phyloP scores from a whole-genome alignment of 2,329 filamentous ascomycete species.

The Aspergillus neoniger region DNA sequence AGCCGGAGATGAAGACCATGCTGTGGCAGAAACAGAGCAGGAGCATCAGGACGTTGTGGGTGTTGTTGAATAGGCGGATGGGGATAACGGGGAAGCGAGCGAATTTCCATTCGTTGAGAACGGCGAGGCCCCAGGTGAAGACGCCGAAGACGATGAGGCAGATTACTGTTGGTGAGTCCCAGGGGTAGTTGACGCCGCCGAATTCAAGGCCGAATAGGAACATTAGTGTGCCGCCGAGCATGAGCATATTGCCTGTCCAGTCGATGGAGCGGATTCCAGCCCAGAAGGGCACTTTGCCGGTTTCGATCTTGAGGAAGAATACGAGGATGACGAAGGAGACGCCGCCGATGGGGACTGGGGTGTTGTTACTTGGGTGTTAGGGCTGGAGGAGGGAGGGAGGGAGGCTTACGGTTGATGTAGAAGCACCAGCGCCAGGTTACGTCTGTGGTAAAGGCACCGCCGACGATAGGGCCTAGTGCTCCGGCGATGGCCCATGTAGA shows the following conservation, averaged over 20 bases:
- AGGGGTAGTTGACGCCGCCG: conserved; percentile 74
- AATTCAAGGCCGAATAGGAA: conserved; percentile 83
- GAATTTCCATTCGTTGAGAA: conserved; percentile 70
- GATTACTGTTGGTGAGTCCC: conserved; percentile 73
- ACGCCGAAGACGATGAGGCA: conserved; percentile 76
- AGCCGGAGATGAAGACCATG: conserved; percentile 73
- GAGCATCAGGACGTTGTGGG: conserved; percentile 67
- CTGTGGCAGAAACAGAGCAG: conserved; percentile 71
- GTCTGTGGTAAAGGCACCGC: conserved; percentile 61
- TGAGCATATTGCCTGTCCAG: conserved; percentile 63
- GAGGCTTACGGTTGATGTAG: conserved; percentile 56
- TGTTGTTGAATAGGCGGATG: conserved; percentile 65
- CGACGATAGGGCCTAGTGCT: conserved; percentile 62
- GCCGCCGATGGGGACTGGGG: conserved; percentile 59
- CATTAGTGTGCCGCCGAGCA: conserved; percentile 81
- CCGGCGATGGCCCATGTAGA: conserved; percentile 64
- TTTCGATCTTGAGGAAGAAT: conserved; percentile 63
- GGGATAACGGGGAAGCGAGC: conserved; percentile 80
- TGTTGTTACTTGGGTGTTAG: conserved; percentile 9
- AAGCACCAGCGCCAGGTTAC: conserved; percentile 64
- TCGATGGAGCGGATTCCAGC: conserved; percentile 63
- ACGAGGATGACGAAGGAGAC: conserved; percentile 60
- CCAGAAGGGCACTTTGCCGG: conserved; percentile 59
- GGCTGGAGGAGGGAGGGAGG: too few species aligned
- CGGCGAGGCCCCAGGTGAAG: conserved; percentile 65